phyloP scores from a whole-genome alignment of 208 protist species.

The Acanthamoeba triangularis region DNA sequence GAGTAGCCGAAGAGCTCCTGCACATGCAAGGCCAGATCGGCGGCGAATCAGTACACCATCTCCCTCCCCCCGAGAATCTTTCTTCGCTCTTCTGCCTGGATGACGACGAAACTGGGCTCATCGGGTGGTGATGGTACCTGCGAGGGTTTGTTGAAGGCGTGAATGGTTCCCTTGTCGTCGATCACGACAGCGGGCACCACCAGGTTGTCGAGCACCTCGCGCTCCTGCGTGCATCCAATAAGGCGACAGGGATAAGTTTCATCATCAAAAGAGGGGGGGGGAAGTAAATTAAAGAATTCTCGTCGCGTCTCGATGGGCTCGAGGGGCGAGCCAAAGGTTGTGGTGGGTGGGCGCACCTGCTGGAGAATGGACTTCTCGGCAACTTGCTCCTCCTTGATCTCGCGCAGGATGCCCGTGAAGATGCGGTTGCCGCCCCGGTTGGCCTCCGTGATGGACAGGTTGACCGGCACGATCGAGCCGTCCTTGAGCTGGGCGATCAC shows the following conservation, averaged over 20 bases:
- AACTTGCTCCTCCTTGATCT: slow-evolving; percentile 41
- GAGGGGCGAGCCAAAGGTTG: no score
- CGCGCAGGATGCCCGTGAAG: slow-evolving; percentile 47
- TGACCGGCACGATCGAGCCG: slow-evolving; percentile 25
- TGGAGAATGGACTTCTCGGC: slow-evolving; percentile 54
- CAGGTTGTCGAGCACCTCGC: slow-evolving; percentile 67
- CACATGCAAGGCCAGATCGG: not conserved
- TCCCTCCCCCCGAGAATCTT: no score
- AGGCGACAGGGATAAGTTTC: no score
- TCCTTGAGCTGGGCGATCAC: slow-evolving; percentile 71
- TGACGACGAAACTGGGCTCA: not conserved
- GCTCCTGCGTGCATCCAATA: not conserved
- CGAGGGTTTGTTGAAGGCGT: slow-evolving; percentile 73
- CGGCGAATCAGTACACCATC: no score
- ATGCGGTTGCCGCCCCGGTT: not conserved
- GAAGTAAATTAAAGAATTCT: not conserved
- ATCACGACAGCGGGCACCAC: slow-evolving; percentile 68
- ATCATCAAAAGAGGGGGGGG: not conserved
- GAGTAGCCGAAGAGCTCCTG: slow-evolving; percentile 60
- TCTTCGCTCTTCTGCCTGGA: no score
- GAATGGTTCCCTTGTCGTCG: slow-evolving; percentile 72
- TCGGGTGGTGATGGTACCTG: not conserved
- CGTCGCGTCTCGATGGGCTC: no score
- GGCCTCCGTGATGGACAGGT: slow-evolving; percentile 65
- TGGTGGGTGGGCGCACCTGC: not conserved